These are phyloP conservation scores for Bruguiera sexangula DNA, from an alignment of 345 rosid species.

Conservation along the genomic window DNA sequence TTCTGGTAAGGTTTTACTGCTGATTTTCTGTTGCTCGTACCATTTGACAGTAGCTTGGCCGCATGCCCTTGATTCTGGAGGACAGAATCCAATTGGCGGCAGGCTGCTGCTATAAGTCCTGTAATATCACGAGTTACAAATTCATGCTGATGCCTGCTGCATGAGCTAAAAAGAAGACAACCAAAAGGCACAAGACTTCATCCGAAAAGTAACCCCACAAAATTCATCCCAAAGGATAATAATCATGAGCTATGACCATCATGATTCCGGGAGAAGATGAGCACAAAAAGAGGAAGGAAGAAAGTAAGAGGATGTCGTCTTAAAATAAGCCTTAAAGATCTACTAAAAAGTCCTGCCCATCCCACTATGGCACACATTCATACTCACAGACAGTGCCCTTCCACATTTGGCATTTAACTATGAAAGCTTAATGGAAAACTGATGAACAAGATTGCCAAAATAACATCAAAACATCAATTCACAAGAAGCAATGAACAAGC, in stretches of 20 bases:
- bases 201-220: no score
- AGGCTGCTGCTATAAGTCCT: slow-evolving; percentile 72
- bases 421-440: neutral
- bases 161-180: no score
- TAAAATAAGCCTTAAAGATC: no score
- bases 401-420: neutral
- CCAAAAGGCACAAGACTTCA: neutral
- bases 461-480: neutral
- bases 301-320: neutral
- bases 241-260: no score
- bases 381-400: slow-evolving; percentile 1
- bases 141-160: no score
- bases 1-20: slow-evolving; percentile 40
- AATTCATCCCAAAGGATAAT: neutral
- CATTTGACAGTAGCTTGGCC: slow-evolving; percentile 35
- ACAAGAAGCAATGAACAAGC: neutral
- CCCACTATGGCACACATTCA: no score
- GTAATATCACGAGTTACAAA: slow-evolving; percentile 4
- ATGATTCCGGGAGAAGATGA: neutral
- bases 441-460: neutral
- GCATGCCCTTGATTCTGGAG: slow-evolving; percentile 32
- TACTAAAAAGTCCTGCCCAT: no score
- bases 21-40: slow-evolving; percentile 43
- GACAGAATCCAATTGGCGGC: slow-evolving; percentile 52
- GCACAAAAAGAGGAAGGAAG: neutral